Evolutionary conservation across 208 protist species (phyloP), one percentile per base, ranked within the genome.

Genomic region (Crithidia expoeki): DNA sequence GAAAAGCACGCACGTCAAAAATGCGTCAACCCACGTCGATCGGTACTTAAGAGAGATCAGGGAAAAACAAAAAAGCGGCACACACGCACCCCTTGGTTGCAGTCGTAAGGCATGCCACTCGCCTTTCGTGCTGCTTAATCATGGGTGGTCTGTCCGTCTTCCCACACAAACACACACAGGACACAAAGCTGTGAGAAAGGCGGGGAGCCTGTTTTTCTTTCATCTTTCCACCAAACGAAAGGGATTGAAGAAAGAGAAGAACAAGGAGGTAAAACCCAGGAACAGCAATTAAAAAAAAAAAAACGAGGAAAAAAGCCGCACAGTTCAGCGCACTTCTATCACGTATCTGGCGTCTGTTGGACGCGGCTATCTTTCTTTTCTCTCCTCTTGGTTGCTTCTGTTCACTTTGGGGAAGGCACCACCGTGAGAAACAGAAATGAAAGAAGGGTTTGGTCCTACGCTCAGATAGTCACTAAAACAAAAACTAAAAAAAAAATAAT

Each of bases 291-390:
- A 51, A 56, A 40, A 21, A 21, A 9, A 32, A 38, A 65, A 65
- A 56, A 46, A 46, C 9, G 66, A 63, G 49, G n/a, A 68, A 49
- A 38, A 59, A 49, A 57, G 49, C 47, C 50, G 42, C 52, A 70
- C 64, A 38, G 50, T 4, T 68, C 62, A 68, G 28, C 46, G 50
- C 62, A 68, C 42, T 55, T 65, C 60, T 52, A 55, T n/a, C 2
- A 30, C 42, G 42, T 42, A 55, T 65, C 60, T 42, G 42, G 60
- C 17, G 46, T 65, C 30, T 65, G 46, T 65, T 65, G 60, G 60
- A 55, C 60, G 30, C 5, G 42, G 16, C 19, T 25, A 60, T 17
- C 28, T n/a, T 38, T 57, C 30, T 42, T 58, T 25, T 42, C 28
- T 36, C 11, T 1, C 19, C 14, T 42, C 21, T 9, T 36, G 44